These are phyloP conservation scores for Fusarium xylarioides DNA, from an alignment of 2,329 filamentous ascomycete species.

Conservation along the genomic window DNA sequence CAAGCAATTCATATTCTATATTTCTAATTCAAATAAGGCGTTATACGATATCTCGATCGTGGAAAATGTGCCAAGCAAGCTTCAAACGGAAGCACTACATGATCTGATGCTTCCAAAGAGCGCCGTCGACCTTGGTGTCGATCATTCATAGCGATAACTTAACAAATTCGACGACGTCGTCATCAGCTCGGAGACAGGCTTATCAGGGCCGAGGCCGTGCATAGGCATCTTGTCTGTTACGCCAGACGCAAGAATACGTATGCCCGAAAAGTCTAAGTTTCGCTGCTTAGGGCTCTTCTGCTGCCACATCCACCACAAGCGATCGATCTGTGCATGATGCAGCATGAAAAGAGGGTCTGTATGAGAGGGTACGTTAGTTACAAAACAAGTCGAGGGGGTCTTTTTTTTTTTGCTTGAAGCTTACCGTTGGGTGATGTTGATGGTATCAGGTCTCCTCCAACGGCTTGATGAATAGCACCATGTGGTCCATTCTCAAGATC, in stretches of 20 bases:
- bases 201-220: neutral
- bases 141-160: neutral
- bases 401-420: neutral
- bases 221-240: neutral
- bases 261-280: neutral
- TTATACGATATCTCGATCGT: too few relatives aligned
- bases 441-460: neutral
- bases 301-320: neutral
- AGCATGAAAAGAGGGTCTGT: neutral
- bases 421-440: neutral
- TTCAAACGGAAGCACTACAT: too few relatives aligned
- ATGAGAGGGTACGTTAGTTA: neutral
- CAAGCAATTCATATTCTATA: too few relatives aligned
- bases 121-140: accelerated
- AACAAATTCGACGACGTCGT: neutral
- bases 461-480: neutral
- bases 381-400: accelerated
- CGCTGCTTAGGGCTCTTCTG: neutral
- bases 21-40: too few relatives aligned
- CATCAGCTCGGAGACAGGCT: neutral
- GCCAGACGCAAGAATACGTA: neutral
- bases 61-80: too few relatives aligned
- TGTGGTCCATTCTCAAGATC: neutral
- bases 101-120: too few relatives aligned
- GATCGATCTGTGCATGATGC: neutral